Evolutionary conservation across 345 rosid genomes (phyloP), one percentile per base, ranked within the genome.

Genomic region (Crucihimalaya himalaica): DNA sequence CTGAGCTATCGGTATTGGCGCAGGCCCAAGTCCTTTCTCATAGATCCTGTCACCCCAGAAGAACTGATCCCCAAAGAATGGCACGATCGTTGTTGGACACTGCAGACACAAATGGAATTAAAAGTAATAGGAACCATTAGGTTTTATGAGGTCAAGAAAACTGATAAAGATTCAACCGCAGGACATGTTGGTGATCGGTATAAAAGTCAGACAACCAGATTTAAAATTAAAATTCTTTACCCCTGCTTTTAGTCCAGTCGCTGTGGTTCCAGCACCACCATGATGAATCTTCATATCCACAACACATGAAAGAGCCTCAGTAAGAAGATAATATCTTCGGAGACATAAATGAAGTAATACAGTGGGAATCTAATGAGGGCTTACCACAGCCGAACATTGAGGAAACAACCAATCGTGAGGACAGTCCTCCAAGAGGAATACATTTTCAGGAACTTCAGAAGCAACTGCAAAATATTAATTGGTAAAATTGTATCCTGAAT

Each of bases 371-470:
- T 18, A 56, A 60, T 10, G 48, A 23, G 56, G 48, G 63, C 86
- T 82, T 83, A 95, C 99, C 90, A 92, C 96, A 15, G 99, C 96
- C 40, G 93, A 90, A 81, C 97, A 95, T 39, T 88, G 99, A 70
- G 96, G 97, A 85, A 95, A 95, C 86, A 95, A 79, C 99, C 99
- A 95, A 84, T 95, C 99, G 59, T 95, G 97, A 58, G 99, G 99
- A 74, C 97, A 90, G 58, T 95, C 99, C 70, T 90, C 93, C 78
- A 95, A 60, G 53, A 95, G 85, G 86, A 84, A 92, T 67, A 90
- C 78, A 72, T 77, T 80, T 40, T 83, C 89, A 20, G 91, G 88
- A 81, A 84, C 85, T 78, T 87, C 93, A 39, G 48, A n/a, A 43
- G 77, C 77, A 66, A 88, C 99, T 92, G 93, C 79, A 82, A 67